Percentiles rank a stretch among this genome's conserved stretches.
Conservation (phyloP, 768 basidiomycete species). For the Hygrocybe coccinea region DNA sequence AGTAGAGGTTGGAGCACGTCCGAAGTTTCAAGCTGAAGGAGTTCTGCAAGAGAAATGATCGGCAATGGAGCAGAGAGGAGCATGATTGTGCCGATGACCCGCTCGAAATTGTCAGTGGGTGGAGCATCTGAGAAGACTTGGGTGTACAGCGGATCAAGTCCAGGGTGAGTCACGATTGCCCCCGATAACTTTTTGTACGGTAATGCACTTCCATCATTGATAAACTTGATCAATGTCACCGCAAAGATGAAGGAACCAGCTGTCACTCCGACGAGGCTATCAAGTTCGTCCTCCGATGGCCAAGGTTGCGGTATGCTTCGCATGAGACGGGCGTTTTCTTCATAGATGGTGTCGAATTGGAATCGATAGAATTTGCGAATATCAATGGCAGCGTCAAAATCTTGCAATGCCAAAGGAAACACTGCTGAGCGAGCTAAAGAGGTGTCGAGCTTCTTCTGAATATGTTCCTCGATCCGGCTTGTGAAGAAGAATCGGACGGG, state of each 20-base stretch:
- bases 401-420: not conserved
- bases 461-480: slow-evolving; percentile 12
- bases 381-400: not conserved
- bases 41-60: not conserved
- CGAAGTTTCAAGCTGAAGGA: slow-evolving; percentile 6
- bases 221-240: not conserved
- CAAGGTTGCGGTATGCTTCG: not conserved
- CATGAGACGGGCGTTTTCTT: not conserved
- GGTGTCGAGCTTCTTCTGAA: not conserved
- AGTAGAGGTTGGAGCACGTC: slow-evolving; percentile 2
- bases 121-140: slow-evolving; percentile 1
- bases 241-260: not conserved
- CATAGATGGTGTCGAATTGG: not conserved
- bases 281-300: not conserved
- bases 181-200: slow-evolving; percentile 9
- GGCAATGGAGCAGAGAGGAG: not conserved
- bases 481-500: slow-evolving; percentile 9
- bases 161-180: not conserved
- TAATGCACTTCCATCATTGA: slow-evolving; percentile 6
- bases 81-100: slow-evolving; percentile 6
- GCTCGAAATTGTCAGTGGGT: not conserved
- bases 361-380: not conserved
- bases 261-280: not conserved
- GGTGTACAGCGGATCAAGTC: slow-evolving; percentile 4
- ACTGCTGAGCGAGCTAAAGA: not conserved